Evolutionary conservation across 805 yeast species (phyloP), one percentile per base, ranked within the genome.

Genomic region (Metschnikowia chrysomelidarum): DNA sequence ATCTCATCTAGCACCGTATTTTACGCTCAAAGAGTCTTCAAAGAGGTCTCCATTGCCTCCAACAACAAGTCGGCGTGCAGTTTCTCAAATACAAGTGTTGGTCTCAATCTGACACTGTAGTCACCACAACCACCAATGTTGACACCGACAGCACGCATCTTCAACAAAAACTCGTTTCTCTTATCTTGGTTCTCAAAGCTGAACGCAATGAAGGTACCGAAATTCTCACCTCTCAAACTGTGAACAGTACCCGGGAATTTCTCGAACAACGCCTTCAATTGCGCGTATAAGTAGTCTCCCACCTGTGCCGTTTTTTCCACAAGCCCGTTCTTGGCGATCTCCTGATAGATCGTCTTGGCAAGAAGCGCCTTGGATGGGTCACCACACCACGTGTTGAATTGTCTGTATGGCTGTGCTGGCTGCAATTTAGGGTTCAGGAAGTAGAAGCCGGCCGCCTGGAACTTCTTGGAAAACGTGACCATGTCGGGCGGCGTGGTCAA

Each of bases 311-410:
- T 71, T 29, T 68, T 67, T 15, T 58, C 62, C 25, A 76, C 69
- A 41, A 80, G 63, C 39, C 73, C 65, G 43, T 76, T 58, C 45
- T 73, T 68, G 17, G 54, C 45, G 32, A 80, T 63, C 46, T 79
- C 82, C 50, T 75, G 67, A 46, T 72, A 73, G 45, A 80, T 80
- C 40, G 79, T 64, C 46, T 72, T 72, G 24, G 85, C 84, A 49
- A 80, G 67, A 35, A 80, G 62, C 56, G 81, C 80, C 62, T 76
- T 76, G 11, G 84, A 73, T 43, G 86, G 83, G 56, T 80, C 86
- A 48, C 86, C 87, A 59, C 85, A 80, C 87, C 87, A 80, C 41
- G 87, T 80, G 70, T 80, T 80, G 66, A 80, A 80, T 54, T 80
- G 86, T 62, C 86, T 71, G 62, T 75, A 80, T 17, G 85, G 73